A percentile compares a stretch with the other conserved stretches of the same genome.
Conservation (phyloP, 306 rosid genomes). For the Macrotyloma uniflorum region DNA sequence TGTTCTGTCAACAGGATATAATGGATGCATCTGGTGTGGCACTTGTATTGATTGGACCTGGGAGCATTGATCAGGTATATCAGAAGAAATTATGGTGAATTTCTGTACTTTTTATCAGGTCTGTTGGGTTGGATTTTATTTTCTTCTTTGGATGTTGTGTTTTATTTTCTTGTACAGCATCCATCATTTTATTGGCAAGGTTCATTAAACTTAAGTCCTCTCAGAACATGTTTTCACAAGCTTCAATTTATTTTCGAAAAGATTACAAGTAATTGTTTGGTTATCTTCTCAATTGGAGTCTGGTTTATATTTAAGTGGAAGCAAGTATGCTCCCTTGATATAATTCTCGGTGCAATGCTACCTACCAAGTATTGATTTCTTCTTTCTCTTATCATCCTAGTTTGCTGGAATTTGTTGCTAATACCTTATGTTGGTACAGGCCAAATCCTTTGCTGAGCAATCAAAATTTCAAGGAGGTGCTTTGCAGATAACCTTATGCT, state of each 20-base stretch:
- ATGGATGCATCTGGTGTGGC: slow-evolving; percentile 88
- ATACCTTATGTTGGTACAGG: slow-evolving; percentile 53
- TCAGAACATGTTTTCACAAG: not conserved
- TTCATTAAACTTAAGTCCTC: not conserved
- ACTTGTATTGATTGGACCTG: slow-evolving; percentile 93
- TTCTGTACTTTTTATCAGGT: not conserved
- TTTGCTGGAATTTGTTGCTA: slow-evolving; percentile 9
- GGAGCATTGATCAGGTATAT: slow-evolving; percentile 78
- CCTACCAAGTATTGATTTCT: slow-evolving; percentile 24
- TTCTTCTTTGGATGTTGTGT: not conserved
- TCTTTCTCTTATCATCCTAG: not conserved
- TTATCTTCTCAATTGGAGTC: too few species aligned
- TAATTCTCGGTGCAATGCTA: not conserved
- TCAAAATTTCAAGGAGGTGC: slow-evolving; percentile 91
- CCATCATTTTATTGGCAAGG: slow-evolving; percentile 13
- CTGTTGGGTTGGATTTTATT: slow-evolving; percentile 6
- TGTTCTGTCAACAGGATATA: slow-evolving; percentile 61
- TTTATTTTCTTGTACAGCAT: slow-evolving; percentile 2
- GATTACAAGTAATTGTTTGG: too few species aligned
- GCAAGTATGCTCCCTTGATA: not conserved
- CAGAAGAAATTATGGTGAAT: not conserved
- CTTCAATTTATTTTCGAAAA: not conserved
- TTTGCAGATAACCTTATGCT: slow-evolving; percentile 24
- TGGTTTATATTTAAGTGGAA: too few species aligned
- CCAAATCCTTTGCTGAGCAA: slow-evolving; percentile 71